Evolutionary conservation across 2,329 filamentous ascomycete species (phyloP), one percentile per base, ranked within the genome.

Genomic region (Fusarium beomiforme): DNA sequence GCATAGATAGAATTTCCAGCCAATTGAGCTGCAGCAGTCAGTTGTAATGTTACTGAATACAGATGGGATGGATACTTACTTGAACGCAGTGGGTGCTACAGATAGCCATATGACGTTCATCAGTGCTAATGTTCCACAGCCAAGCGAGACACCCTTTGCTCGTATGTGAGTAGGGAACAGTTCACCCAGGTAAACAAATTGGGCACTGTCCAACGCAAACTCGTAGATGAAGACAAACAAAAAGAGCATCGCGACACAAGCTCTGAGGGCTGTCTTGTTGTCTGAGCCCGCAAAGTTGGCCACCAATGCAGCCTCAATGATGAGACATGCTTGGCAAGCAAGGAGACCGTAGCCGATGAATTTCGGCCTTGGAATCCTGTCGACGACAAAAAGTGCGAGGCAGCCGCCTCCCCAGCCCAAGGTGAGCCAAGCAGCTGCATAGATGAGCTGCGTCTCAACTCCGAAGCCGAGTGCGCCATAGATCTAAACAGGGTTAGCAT

Each of bases 31-130:
- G 14, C 10, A 17, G 26, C 26, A 4, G 14, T 47, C 0, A 31
- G 19, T 3, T 21, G 6, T 14, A 3, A 12, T 4, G 2, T 3
- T 5, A 16, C 0, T 26, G 23, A 8, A 6, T 3, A 21, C 3
- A 7, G 2, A 17, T 29, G 13, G 8, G 6, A 37, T 5, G 14
- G 13, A 19, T 11, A 39, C 49, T 53, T 17, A 31, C 44, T 31
- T 8, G 49, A 26, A 39, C n/a, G 49, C 49, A 29, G 34, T 39
- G 4, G 49, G 44, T 12, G 26, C 44, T 2, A 2, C 26, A 21
- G 44, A 31, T 8, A 47, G 44, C 44, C 44, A 31, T 0, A 47
- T 47, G 10, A 47, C 26, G 10, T 31, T 47, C 26, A 47, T 47
- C 44, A 31, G 44, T 17, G 44, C 26, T 0, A 31, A 10, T 4